phyloP scores from a whole-genome alignment of 139 green algal species.

The Edaphochlamys debaryana region DNA sequence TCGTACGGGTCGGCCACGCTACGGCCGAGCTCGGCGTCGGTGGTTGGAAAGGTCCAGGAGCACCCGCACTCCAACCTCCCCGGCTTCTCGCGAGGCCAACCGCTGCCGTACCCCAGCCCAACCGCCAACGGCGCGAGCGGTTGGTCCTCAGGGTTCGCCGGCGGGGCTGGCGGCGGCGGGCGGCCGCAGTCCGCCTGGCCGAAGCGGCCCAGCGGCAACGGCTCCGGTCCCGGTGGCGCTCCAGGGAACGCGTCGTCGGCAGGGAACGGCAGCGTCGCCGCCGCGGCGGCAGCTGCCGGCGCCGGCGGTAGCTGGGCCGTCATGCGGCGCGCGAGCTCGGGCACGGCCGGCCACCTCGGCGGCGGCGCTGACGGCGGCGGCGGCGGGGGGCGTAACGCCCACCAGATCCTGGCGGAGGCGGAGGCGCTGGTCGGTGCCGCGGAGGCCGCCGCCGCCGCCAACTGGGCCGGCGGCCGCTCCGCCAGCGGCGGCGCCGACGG shows the following conservation, averaged over 20 bases:
- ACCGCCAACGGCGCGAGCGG: neutral
- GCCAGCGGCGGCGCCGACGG: neutral
- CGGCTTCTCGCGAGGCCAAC: neutral
- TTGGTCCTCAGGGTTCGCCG: slow-evolving; percentile 7
- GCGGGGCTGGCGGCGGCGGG: neutral
- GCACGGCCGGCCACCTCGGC: neutral
- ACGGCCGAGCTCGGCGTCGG: slow-evolving; percentile 24
- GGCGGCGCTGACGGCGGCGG: neutral
- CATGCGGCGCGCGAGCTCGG: neutral
- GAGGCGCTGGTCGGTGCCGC: neutral
- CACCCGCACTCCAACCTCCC: neutral
- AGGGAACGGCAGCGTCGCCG: neutral
- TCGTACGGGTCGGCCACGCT: too few relatives aligned
- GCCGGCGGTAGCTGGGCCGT: too few relatives aligned
- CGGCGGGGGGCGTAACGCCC: too few relatives aligned
- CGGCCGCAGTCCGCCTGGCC: slow-evolving; percentile 29
- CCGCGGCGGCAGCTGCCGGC: too few relatives aligned
- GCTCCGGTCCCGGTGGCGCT: too few relatives aligned
- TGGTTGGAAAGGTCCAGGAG: slow-evolving; percentile 17
- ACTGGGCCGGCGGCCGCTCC: neutral
- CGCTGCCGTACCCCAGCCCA: neutral
- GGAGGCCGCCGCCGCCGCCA: neutral
- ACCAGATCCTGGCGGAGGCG: neutral
- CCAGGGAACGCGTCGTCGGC: neutral
- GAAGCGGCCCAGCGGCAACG: neutral